phyloP scores from a whole-genome alignment of 1,284 basidiomycete species.

The Boletellus deceptivus region DNA sequence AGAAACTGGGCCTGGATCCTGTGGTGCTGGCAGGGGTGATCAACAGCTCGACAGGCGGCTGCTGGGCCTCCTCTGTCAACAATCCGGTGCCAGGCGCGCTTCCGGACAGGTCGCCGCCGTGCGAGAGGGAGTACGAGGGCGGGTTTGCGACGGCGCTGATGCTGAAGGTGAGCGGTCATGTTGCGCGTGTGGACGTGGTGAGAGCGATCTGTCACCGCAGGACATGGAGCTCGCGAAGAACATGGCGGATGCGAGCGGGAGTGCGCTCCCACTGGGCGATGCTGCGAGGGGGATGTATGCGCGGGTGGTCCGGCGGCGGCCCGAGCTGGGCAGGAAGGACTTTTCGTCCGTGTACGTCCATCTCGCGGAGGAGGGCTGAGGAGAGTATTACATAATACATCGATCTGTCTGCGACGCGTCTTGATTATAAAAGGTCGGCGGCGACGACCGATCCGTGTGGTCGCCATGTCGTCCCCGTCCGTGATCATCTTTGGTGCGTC shows the following conservation, averaged over 20 bases:
- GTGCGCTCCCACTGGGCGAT: conserved; percentile 62
- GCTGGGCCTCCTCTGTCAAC: conserved; percentile 84
- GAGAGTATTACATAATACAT: conserved; percentile 22
- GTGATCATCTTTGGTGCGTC: conserved; percentile 55
- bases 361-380: conserved; percentile 35
- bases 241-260: conserved; percentile 51
- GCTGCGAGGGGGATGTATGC: conserved; percentile 62
- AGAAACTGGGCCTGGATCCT: conserved; percentile 73
- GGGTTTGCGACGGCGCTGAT: conserved; percentile 83
- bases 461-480: background rate
- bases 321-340: conserved; percentile 65
- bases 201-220: conserved; percentile 37
- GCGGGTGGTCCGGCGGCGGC: conserved; percentile 49
- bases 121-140: conserved; percentile 80
- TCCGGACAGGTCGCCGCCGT: conserved; percentile 72
- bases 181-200: background rate
- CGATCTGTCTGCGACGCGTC: conserved; percentile 2
- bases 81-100: conserved; percentile 83
- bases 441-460: conserved; percentile 25
- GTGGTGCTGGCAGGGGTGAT: conserved; percentile 76
- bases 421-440: conserved; percentile 22
- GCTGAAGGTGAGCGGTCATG: conserved; percentile 60
- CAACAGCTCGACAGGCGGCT: conserved; percentile 79
- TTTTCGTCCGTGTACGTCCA: conserved; percentile 80
- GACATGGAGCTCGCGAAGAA: conserved; percentile 78